Evolutionary conservation across 441 rosid genomes (phyloP), one percentile per base, ranked within the genome.

Genomic region (Viola pubescens): DNA sequence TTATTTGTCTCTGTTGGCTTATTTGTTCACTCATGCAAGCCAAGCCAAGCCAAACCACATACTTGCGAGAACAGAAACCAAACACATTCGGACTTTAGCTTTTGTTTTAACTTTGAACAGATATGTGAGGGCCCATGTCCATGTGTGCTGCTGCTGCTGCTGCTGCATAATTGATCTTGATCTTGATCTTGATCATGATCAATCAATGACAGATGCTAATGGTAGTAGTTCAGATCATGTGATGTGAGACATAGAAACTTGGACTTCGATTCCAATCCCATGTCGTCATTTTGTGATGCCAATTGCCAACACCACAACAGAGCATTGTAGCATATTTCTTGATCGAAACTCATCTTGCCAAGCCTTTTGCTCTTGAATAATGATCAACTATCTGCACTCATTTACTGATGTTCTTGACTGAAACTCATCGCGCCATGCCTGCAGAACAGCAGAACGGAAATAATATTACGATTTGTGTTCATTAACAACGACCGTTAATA

Each of bases 71-170:
- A 5, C 16, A 44, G 34, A 51, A 16, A 40, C 64, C 9, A 7
- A 26, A 16, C 39, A 42, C 45, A 1, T 13, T 62, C 11, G 39
- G 46, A 13, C 38, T 45, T 34, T 62, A 62, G 59, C 59, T 62
- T 38, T 54, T 54, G 59, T 37, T 62, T 9, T 37, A 11, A 60
- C 14, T 9, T 48, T 52, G 1, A 26, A 26, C 34, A 2, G 34
- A 26, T 26, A 26, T 26, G 34, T 26, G 34, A 26, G 34, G 34
- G 11, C 11, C 7, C n/a, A 39, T 45, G 59, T 7, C 40, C 45
- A 3, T 44, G 46, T 53, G 59, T 44, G 12, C 9, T 9, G 10
- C 44, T 38, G 5, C 38, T 38, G 5, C 38, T 37, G 13, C 66
- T 53, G 39, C 9, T 11, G 4, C 53, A 7, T 4, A 34, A n/a